Evolutionary conservation across 768 basidiomycete species (phyloP).

Genomic region (Phylloporus rhodoxanthus): DNA sequence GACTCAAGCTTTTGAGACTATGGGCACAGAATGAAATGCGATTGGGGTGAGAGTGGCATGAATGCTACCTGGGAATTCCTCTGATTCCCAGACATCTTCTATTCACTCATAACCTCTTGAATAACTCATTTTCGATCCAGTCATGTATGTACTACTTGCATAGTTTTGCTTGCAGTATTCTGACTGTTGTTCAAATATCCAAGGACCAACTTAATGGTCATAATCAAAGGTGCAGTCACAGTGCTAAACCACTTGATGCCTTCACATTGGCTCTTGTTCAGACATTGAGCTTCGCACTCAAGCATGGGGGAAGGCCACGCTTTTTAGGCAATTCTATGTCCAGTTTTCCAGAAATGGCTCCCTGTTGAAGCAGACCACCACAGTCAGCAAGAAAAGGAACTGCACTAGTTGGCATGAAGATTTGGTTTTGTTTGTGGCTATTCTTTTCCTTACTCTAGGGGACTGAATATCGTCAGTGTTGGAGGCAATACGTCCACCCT

Average conservation of each 20-base stretch:
- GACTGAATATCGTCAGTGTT: neutral
- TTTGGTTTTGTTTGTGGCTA: neutral
- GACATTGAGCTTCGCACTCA: neutral
- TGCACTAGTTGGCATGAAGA: neutral
- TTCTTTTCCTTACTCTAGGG: neutral
- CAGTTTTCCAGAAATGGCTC: neutral
- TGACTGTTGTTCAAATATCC: neutral
- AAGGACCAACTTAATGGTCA: neutral
- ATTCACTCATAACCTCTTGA: no score
- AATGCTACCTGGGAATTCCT: no score
- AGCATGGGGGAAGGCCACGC: neutral
- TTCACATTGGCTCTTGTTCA: neutral
- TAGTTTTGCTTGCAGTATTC: neutral
- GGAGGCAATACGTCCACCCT: neutral
- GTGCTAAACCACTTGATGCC: neutral
- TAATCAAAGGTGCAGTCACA: neutral
- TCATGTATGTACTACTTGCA: no score
- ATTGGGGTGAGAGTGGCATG: no score
- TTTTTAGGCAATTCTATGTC: neutral
- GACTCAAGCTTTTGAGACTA: constrained; percentile 22
- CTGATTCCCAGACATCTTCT: no score
- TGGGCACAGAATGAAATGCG: constrained; percentile 23
- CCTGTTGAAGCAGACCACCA: neutral
- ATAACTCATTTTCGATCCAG: no score
- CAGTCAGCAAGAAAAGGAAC: neutral